Percentiles rank a stretch among this genome's conserved stretches.
Conservation (phyloP, 2,329 filamentous ascomycete genomes). For the Pseudomassariella vexata region DNA sequence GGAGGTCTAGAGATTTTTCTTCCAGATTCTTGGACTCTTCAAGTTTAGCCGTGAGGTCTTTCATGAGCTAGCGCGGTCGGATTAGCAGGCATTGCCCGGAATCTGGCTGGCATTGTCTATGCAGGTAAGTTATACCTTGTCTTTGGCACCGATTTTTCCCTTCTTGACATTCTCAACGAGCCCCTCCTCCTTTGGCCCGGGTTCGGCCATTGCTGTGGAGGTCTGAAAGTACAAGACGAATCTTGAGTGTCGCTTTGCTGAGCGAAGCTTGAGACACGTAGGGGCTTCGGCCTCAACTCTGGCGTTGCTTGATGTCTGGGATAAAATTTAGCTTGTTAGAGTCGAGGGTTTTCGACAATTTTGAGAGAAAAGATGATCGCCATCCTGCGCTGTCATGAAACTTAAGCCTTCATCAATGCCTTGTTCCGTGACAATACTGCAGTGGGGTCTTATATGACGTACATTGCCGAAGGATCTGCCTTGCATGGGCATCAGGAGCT, state of each 20-base stretch:
- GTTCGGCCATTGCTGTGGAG: constrained; percentile 1
- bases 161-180: no score
- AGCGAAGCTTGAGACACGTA: no score
- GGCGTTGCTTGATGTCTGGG: neutral
- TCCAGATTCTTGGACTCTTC: constrained; percentile 23
- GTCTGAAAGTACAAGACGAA: no score
- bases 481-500: no score
- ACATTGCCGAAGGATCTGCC: no score
- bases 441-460: constrained; percentile 5
- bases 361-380: neutral
- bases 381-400: constrained; percentile 1
- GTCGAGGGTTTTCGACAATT: neutral
- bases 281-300: no score
- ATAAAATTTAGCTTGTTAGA: neutral
- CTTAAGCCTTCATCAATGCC: constrained; percentile 2
- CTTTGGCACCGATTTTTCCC: constrained; percentile 1
- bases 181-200: neutral
- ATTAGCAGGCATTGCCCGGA: neutral
- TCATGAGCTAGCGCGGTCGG: constrained; percentile 13
- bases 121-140: neutral
- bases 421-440: neutral
- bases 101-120: neutral
- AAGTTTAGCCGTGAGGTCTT: constrained; percentile 22
- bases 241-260: no score
- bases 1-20: constrained; percentile 19